Percentiles rank a stretch among this genome's conserved stretches.
phyloP scores from a whole-genome alignment of 2,329 filamentous ascomycete genomes.

The Neophaeococcomyces aloes region DNA sequence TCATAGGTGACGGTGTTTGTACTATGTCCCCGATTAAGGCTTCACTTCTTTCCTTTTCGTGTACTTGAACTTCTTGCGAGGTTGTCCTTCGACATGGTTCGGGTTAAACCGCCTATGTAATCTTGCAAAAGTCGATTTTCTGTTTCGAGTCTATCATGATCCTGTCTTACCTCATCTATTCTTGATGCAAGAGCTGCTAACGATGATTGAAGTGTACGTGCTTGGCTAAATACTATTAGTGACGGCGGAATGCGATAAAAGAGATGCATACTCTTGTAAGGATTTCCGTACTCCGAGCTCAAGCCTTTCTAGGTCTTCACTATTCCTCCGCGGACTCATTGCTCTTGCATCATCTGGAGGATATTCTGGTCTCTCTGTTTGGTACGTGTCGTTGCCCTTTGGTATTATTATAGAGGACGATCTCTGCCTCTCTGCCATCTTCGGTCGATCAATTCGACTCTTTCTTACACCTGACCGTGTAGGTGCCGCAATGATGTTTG shows the following conservation, averaged over 20 bases:
- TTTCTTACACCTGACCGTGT: constrained; percentile 43
- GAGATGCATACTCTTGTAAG: constrained; percentile 45
- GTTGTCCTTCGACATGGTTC: constrained; percentile 47
- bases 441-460: constrained; percentile 48
- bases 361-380: constrained; percentile 62
- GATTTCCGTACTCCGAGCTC: constrained; percentile 66
- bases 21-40: too few relatives aligned
- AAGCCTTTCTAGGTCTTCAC: constrained; percentile 79
- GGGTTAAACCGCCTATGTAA: constrained; percentile 94
- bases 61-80: constrained; percentile 19
- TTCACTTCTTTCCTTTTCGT: constrained; percentile 19
- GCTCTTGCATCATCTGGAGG: constrained; percentile 81
- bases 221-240: constrained; percentile 52
- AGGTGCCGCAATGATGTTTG: constrained; percentile 32
- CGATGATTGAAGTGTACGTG: constrained; percentile 77
- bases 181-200: constrained; percentile 82
- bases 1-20: too few relatives aligned
- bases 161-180: constrained; percentile 85
- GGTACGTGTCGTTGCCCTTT: constrained; percentile 62
- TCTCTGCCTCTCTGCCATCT: constrained; percentile 62
- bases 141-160: constrained; percentile 91
- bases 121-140: constrained; percentile 97
- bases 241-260: background rate
- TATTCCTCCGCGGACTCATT: constrained; percentile 88
- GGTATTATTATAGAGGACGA: constrained; percentile 76